Conservation (phyloP, 139 green algal species). For the Ettlia oleoabundans region DNA sequence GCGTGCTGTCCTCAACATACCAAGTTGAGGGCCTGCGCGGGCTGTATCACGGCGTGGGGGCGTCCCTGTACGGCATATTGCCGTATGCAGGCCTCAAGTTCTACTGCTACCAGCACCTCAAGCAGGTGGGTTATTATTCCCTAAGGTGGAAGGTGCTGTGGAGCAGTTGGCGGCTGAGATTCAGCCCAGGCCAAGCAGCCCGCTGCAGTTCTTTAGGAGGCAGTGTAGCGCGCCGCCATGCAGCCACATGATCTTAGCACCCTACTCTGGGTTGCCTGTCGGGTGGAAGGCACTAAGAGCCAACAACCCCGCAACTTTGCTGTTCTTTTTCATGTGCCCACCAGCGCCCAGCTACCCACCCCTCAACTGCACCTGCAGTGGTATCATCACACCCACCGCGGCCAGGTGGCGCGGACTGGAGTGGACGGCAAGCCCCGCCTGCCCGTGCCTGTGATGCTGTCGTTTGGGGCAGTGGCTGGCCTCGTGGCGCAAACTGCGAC, state of each 20-base stretch:
- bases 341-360: not conserved
- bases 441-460: conserved; percentile 77
- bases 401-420: not conserved
- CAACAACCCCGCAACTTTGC: too few relatives aligned
- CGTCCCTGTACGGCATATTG: conserved; percentile 90
- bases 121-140: conserved; percentile 45
- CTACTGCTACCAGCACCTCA: conserved; percentile 89
- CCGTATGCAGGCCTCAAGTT: conserved; percentile 96
- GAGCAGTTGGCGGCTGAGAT: not conserved
- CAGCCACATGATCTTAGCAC: too few relatives aligned
- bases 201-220: not conserved
- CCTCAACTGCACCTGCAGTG: too few relatives aligned
- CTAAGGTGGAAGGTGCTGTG: not conserved
- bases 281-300: too few relatives aligned
- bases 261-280: too few relatives aligned
- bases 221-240: not conserved
- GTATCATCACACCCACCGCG: conserved; percentile 7
- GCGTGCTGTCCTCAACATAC: conserved; percentile 58
- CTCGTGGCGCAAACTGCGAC: conserved; percentile 88
- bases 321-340: not conserved
- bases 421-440: conserved; percentile 46
- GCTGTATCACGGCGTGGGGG: conserved; percentile 82
- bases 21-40: conserved; percentile 68
- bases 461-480: conserved; percentile 82
- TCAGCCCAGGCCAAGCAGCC: too few relatives aligned